A percentile compares a stretch with the other conserved stretches of the same genome.
These are phyloP conservation scores for Baeospora myosura DNA, from an alignment of 1,284 basidiomycete species.

Conservation along the genomic window DNA sequence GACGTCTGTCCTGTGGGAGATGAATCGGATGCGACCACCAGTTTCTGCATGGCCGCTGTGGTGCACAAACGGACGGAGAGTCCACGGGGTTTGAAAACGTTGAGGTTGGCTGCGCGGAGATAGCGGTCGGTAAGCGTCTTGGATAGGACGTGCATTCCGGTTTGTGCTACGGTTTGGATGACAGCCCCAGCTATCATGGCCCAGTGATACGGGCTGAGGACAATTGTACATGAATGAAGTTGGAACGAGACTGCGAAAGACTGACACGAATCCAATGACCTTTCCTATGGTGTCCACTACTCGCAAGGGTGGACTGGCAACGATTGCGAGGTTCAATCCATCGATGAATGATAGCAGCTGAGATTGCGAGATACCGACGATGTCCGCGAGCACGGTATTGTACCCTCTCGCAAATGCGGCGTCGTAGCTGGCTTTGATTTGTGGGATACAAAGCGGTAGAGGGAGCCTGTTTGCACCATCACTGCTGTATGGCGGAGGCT, in stretches of 20 bases:
- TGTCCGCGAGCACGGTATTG: conserved; percentile 10
- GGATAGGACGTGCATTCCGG: conserved; percentile 19
- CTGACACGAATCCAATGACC: conserved; percentile 19
- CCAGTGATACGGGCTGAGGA: conserved; percentile 18
- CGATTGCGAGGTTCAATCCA: conserved; percentile 20
- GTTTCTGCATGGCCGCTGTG: conserved; percentile 19
- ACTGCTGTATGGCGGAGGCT: neutral
- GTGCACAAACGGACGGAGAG: conserved; percentile 21
- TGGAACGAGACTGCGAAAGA: neutral
- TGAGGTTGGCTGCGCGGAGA: conserved; percentile 20
- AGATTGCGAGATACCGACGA: conserved; percentile 14
- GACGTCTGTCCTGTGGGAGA: conserved; percentile 1
- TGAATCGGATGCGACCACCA: conserved; percentile 9
- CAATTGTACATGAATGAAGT: neutral
- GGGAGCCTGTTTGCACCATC: too few species aligned
- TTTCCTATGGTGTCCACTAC: conserved; percentile 15
- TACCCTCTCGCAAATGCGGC: conserved; percentile 18
- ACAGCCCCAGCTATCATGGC: conserved; percentile 16
- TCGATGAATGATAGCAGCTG: conserved; percentile 18
- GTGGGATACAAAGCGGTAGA: conserved; percentile 17
- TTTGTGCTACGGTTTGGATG: conserved; percentile 18
- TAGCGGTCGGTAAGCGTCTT: conserved; percentile 25
- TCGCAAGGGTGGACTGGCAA: conserved; percentile 16
- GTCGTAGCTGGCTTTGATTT: conserved; percentile 12
- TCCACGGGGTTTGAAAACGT: conserved; percentile 20